Evolutionary conservation across 2,329 filamentous ascomycete species (phyloP).

Genomic region (Phialocephala subalpina): DNA sequence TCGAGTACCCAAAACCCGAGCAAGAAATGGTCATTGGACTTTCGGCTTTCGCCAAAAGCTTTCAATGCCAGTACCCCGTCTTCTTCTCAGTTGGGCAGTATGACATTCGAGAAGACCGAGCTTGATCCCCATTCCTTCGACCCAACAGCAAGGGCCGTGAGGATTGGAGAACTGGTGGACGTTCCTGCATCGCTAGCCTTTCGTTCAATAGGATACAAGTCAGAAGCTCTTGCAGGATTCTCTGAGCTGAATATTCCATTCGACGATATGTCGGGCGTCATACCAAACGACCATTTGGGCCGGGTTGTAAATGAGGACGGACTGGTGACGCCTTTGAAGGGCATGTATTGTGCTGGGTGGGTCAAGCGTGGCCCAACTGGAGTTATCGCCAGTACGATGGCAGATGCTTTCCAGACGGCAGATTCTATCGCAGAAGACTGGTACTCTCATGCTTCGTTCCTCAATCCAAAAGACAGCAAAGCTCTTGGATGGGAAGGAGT

Average conservation of each 20-base stretch:
- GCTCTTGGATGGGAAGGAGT: conserved; percentile 81
- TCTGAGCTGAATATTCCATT: conserved; percentile 79
- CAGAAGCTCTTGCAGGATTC: conserved; percentile 78
- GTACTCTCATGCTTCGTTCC: conserved; percentile 55
- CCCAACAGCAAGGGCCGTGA: conserved; percentile 55
- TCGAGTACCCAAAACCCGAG: conserved; percentile 56
- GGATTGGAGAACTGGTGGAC: conserved; percentile 57
- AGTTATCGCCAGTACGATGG: conserved; percentile 95
- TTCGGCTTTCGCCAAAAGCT: conserved; percentile 78
- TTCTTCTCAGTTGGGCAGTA: conserved; percentile 61
- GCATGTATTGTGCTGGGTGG: conserved; percentile 95
- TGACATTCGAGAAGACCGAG: conserved; percentile 71
- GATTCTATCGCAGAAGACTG: conserved; percentile 87
- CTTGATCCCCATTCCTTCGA: conserved; percentile 64
- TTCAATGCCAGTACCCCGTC: conserved; percentile 60
- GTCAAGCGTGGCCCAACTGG: conserved; percentile 94
- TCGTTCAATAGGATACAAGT: conserved; percentile 94
- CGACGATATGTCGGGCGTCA: conserved; percentile 74
- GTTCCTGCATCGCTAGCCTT: conserved; percentile 80
- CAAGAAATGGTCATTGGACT: conserved; percentile 86
- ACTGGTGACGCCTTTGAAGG: conserved; percentile 56
- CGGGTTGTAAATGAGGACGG: conserved; percentile 60
- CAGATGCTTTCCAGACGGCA: conserved; percentile 89
- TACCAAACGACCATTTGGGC: conserved; percentile 83
- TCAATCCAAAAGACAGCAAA: conserved; percentile 52